A percentile compares a stretch with the other conserved stretches of the same genome.
Evolutionary conservation across 441 rosid genomes (phyloP).

Genomic region (Monsonia emarginata): DNA sequence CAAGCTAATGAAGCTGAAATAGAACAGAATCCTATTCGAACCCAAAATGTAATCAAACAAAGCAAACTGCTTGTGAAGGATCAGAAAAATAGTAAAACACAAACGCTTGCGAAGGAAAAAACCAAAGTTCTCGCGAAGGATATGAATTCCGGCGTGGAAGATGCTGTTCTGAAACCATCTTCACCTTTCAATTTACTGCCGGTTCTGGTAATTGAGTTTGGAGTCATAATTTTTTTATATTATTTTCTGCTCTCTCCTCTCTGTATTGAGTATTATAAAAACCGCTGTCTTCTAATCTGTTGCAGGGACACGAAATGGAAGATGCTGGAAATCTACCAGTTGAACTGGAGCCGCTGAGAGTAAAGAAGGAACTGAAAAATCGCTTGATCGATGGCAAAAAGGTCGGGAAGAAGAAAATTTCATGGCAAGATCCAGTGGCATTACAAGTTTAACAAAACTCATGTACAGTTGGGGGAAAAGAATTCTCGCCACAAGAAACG

Average conservation of each 20-base stretch:
- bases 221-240: background rate
- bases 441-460: constrained; percentile 14
- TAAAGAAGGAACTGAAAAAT: constrained; percentile 19
- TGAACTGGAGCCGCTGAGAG: constrained; percentile 6
- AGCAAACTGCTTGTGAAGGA: constrained; percentile 6
- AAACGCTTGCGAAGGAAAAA: background rate
- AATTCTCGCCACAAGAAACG: too few relatives aligned
- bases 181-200: constrained; percentile 8
- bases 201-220: constrained; percentile 17
- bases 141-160: background rate
- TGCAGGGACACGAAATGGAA: constrained; percentile 14
- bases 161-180: constrained; percentile 5
- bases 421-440: background rate
- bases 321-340: constrained; percentile 6
- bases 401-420: constrained; percentile 28
- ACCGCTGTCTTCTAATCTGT: background rate
- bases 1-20: constrained; percentile 17
- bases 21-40: constrained; percentile 17
- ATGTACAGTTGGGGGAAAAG: constrained; percentile 29
- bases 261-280: background rate
- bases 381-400: constrained; percentile 21
- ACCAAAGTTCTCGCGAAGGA: background rate
- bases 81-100: background rate
- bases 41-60: constrained; percentile 8
- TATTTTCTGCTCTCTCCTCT: too few relatives aligned